Evolutionary conservation across 176 grass and related monocot genomes (phyloP).

Genomic region (barley (Hordeum vulgare)): DNA sequence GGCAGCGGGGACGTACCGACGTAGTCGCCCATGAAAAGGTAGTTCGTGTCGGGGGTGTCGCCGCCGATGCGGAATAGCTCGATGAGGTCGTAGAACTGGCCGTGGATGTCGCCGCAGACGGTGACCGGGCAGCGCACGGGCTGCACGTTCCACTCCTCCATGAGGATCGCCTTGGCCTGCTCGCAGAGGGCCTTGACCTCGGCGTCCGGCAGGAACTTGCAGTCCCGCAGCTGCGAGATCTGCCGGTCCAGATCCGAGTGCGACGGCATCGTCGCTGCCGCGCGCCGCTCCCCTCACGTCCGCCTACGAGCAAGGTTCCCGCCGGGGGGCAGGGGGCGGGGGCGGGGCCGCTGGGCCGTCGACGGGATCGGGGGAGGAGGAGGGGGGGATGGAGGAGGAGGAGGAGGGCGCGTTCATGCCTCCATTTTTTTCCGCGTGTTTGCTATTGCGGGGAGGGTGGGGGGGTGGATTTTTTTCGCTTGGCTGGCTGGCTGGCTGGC

Average conservation of each 20-base stretch:
- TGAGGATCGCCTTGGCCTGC: slow-evolving; percentile 71
- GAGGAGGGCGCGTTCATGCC: slow-evolving; percentile 16
- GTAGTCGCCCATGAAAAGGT: slow-evolving; percentile 66
- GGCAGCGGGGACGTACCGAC: slow-evolving; percentile 23
- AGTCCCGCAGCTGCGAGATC: slow-evolving; percentile 71
- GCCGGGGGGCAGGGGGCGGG: not conserved
- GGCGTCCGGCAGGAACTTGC: slow-evolving; percentile 46
- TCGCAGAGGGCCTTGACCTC: slow-evolving; percentile 64
- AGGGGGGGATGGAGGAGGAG: not conserved
- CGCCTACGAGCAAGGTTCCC: not conserved
- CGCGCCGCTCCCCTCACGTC: not conserved
- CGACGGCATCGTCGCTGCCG: slow-evolving; percentile 56
- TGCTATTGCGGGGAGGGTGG: not conserved
- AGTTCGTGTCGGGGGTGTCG: slow-evolving; percentile 49
- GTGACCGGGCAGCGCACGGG: slow-evolving; percentile 64
- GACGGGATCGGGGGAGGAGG: slow-evolving; percentile 26
- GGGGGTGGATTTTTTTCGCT: not conserved
- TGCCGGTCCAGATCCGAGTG: slow-evolving; percentile 68
- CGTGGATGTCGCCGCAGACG: slow-evolving; percentile 74
- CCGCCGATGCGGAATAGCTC: slow-evolving; percentile 61
- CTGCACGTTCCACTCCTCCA: slow-evolving; percentile 83
- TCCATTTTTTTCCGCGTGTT: slow-evolving; percentile 11
- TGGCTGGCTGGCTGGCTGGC: no score
- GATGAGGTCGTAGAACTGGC: slow-evolving; percentile 79
- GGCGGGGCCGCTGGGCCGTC: not conserved